Percentiles rank a stretch among this genome's conserved stretches.
Conservation (phyloP, 2,329 filamentous ascomycete species). For the Colletotrichum graminicola region DNA sequence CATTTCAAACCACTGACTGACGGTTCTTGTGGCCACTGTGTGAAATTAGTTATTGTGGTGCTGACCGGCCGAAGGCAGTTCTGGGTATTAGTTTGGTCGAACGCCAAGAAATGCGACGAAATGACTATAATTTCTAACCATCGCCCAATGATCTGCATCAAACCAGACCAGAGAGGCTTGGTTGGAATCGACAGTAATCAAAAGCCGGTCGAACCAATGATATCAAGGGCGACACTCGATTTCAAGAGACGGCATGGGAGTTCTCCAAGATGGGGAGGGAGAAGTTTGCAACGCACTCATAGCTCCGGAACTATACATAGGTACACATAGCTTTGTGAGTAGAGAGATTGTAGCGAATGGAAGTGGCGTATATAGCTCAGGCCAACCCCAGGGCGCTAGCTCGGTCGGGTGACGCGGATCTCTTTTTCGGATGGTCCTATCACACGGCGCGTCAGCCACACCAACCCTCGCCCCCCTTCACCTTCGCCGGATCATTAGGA, state of each 20-base stretch:
- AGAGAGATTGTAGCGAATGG: conserved; percentile 19
- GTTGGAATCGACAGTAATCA: neutral
- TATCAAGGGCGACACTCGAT: neutral
- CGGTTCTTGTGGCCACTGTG: neutral
- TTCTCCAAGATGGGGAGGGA: neutral
- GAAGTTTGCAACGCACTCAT: neutral
- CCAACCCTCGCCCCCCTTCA: conserved; percentile 16
- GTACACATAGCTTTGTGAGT: neutral
- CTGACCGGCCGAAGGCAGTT: neutral
- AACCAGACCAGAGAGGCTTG: neutral
- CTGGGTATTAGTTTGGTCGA: neutral
- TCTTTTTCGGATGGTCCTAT: conserved; percentile 23
- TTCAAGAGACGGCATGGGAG: neutral
- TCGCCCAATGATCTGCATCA: neutral
- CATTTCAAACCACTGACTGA: neutral
- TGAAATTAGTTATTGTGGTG: neutral
- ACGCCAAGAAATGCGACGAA: conserved; percentile 21
- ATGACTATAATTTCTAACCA: conserved; percentile 14
- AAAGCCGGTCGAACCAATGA: conserved; percentile 4
- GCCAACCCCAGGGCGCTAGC: neutral
- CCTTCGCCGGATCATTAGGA: conserved; percentile 4
- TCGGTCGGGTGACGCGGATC: conserved; percentile 36
- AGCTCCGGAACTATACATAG: neutral
- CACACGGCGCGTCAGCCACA: conserved; percentile 14
- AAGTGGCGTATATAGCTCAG: conserved; percentile 8